Evolutionary conservation across 306 rosid genomes (phyloP).

Genomic region (Cucurbita maxima): DNA sequence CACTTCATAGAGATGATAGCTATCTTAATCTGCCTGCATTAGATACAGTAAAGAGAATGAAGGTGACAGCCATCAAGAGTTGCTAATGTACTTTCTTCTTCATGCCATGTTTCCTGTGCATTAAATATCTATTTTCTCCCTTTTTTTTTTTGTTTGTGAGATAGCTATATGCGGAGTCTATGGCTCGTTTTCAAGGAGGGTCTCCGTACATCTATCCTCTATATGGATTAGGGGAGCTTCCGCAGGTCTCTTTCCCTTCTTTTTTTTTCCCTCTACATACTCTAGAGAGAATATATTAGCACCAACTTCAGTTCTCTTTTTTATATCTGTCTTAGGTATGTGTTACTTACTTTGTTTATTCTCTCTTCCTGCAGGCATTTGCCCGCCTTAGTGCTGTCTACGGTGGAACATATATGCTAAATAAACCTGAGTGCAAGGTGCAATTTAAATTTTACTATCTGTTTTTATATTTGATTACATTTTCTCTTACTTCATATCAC

Average conservation of each 20-base stretch:
- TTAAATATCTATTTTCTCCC: conserved; percentile 6
- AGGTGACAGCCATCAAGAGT: conserved; percentile 27
- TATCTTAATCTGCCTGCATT: conserved; percentile 78
- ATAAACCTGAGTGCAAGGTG: conserved; percentile 98
- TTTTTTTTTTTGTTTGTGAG: background rate
- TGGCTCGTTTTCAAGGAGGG: conserved; percentile 98
- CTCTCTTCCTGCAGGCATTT: conserved; percentile 45
- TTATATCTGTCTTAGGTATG: background rate
- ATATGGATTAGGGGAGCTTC: conserved; percentile 98
- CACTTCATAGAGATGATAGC: conserved; percentile 90
- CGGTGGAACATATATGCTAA: conserved; percentile 97
- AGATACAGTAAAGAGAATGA: conserved; percentile 94
- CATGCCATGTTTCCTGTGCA: background rate
- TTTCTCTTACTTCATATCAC: background rate
- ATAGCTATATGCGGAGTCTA: conserved; percentile 84
- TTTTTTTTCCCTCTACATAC: background rate
- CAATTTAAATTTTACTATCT: background rate
- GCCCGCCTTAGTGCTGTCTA: conserved; percentile 98
- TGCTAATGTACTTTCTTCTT: conserved; percentile 5
- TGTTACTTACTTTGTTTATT: background rate
- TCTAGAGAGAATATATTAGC: background rate
- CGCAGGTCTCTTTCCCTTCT: conserved; percentile 47
- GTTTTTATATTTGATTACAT: background rate
- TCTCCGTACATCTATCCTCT: conserved; percentile 95
- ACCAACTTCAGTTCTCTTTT: background rate